Evolutionary conservation across 352 stramenopile species (phyloP).

Genomic region (Globisporangium recalcitrans): DNA sequence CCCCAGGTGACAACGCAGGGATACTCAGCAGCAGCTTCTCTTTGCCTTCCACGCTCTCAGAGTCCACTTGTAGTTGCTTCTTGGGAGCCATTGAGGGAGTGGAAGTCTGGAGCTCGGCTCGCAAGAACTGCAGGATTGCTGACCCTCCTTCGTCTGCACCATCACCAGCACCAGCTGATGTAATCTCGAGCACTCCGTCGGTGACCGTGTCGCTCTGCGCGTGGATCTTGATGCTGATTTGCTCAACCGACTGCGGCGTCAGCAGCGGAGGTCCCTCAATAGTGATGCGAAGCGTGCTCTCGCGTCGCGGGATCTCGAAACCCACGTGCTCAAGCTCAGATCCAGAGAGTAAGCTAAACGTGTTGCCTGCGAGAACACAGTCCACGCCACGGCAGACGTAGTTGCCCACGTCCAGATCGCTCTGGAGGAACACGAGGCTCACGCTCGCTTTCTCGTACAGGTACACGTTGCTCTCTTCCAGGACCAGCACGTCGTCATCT

Average conservation of each 20-base stretch:
- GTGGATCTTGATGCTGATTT: slow-evolving; percentile 36
- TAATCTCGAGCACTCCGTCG: slow-evolving; percentile 46
- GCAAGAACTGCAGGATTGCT: slow-evolving; percentile 11
- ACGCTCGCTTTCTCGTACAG: slow-evolving; percentile 52
- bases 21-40: slow-evolving; percentile 21
- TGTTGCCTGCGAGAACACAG: slow-evolving; percentile 47
- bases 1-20: slow-evolving; percentile 20
- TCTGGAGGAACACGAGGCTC: slow-evolving; percentile 45
- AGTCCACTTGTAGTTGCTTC: background rate
- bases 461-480: slow-evolving; percentile 56
- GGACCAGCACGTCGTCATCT: slow-evolving; percentile 17
- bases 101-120: slow-evolving; percentile 5
- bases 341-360: slow-evolving; percentile 39
- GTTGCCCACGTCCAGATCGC: slow-evolving; percentile 32
- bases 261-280: slow-evolving; percentile 51
- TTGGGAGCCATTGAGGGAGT: background rate
- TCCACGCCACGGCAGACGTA: slow-evolving; percentile 56
- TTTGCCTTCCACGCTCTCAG: background rate
- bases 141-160: background rate
- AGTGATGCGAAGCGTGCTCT: slow-evolving; percentile 46
- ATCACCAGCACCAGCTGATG: slow-evolving; percentile 14
- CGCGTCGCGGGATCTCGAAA: slow-evolving; percentile 47
- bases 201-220: slow-evolving; percentile 39
- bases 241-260: slow-evolving; percentile 36
- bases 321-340: slow-evolving; percentile 23